These are phyloP conservation scores for Dentipellis sp. DNA, from an alignment of 768 basidiomycete species.

Conservation along the genomic window DNA sequence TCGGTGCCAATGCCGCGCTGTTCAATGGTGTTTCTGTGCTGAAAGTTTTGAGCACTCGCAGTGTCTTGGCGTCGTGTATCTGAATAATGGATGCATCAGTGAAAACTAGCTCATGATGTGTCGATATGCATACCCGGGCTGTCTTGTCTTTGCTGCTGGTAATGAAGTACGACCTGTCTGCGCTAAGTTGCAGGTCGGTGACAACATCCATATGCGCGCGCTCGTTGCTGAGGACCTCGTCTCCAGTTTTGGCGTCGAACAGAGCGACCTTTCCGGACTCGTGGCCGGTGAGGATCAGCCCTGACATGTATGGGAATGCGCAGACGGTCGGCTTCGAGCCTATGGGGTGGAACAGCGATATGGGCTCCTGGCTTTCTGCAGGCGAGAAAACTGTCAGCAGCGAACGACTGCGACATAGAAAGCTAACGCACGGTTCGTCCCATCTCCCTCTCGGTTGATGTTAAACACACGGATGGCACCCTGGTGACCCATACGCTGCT, in stretches of 20 bases:
- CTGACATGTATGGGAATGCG: constrained; percentile 73
- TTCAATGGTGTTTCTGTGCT: constrained; percentile 92
- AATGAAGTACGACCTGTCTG: constrained; percentile 89
- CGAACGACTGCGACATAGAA: background rate
- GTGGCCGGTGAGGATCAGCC: constrained; percentile 86
- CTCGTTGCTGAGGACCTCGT: constrained; percentile 77
- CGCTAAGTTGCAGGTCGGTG: constrained; percentile 87
- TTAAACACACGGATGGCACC: constrained; percentile 87
- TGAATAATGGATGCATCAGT: constrained; percentile 17
- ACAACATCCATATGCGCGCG: constrained; percentile 81
- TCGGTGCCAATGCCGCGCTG: constrained; percentile 80
- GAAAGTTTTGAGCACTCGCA: constrained; percentile 89
- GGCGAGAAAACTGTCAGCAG: background rate
- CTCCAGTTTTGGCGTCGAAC: constrained; percentile 82
- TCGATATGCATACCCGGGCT: constrained; percentile 57
- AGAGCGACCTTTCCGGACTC: constrained; percentile 93
- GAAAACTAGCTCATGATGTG: background rate
- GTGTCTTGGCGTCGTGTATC: constrained; percentile 84
- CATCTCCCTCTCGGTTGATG: constrained; percentile 78
- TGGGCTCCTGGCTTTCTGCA: constrained; percentile 68
- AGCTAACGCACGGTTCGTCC: constrained; percentile 61
- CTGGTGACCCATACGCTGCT: constrained; percentile 92
- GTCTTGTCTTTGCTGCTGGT: constrained; percentile 97
- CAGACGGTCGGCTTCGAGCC: constrained; percentile 98
- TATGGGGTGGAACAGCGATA: constrained; percentile 73